Conservation (phyloP, 2,329 filamentous ascomycete genomes). For the Ophiostoma tasmaniense region DNA sequence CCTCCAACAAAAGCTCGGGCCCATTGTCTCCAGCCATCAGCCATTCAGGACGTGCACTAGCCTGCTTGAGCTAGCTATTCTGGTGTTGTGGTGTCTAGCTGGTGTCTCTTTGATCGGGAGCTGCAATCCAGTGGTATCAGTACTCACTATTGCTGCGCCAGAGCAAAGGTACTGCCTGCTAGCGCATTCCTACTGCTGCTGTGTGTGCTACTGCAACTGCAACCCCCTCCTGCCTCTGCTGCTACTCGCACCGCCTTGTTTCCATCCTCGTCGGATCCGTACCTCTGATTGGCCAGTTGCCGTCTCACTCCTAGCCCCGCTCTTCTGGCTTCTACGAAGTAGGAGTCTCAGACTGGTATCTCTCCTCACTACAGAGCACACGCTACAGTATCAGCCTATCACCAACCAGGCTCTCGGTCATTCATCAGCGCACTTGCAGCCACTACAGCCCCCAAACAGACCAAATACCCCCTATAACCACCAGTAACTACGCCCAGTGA, state of each 20-base stretch:
- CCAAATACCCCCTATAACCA: background rate
- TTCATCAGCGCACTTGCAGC: background rate
- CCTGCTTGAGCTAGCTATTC: background rate
- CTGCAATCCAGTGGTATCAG: background rate
- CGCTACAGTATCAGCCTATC: background rate
- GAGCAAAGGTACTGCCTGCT: conserved; percentile 1
- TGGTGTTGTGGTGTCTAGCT: background rate
- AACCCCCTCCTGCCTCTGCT: background rate
- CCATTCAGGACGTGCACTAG: conserved; percentile 1
- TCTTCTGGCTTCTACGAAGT: background rate
- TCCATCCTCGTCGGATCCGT: background rate
- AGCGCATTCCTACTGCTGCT: background rate
- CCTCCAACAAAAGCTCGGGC: background rate
- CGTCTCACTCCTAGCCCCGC: background rate
- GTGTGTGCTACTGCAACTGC: background rate
- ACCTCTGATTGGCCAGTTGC: background rate
- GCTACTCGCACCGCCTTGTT: conserved; percentile 5
- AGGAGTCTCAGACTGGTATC: background rate
- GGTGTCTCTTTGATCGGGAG: background rate
- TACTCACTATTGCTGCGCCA: background rate
- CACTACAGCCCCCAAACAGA: background rate
- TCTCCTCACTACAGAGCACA: background rate
- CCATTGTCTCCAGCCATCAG: conserved; percentile 2
- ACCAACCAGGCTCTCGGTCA: background rate
- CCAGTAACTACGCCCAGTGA: too few species aligned